Conservation (phyloP, 331 rosid species). For the Acacia pycnantha region DNA sequence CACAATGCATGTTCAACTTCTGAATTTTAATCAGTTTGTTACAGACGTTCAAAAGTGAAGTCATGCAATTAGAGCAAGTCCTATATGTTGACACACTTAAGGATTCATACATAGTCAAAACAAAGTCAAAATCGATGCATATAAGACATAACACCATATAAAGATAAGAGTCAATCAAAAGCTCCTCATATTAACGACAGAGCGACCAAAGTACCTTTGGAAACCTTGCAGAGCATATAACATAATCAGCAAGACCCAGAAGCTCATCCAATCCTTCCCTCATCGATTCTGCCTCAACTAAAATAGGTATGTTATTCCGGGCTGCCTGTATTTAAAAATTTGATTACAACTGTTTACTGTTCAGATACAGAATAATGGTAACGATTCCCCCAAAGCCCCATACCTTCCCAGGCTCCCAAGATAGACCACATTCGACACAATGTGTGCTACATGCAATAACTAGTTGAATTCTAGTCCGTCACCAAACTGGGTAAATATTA, state of each 20-base stretch:
- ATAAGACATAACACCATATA: constrained; percentile 9
- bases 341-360: constrained; percentile 6
- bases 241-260: constrained; percentile 65
- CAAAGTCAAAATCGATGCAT: constrained; percentile 10
- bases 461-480: too few species aligned
- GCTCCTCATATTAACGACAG: constrained; percentile 15
- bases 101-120: constrained; percentile 9
- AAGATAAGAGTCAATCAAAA: constrained; percentile 1
- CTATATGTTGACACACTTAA: background rate
- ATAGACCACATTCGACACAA: too few species aligned
- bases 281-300: constrained; percentile 73
- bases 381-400: constrained; percentile 3
- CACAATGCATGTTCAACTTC: constrained; percentile 14
- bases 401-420: background rate
- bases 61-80: background rate
- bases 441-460: too few species aligned
- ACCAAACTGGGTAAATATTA: too few species aligned
- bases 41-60: background rate
- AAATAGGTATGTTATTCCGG: constrained; percentile 60
- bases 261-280: constrained; percentile 87
- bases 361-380: constrained; percentile 7
- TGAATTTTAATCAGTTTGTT: constrained; percentile 14
- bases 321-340: constrained; percentile 57
- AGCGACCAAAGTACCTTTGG: constrained; percentile 50
- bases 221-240: constrained; percentile 67